Base-by-base conservation (phyloP, 345 rosid species). In the Punica granatum region DNA sequence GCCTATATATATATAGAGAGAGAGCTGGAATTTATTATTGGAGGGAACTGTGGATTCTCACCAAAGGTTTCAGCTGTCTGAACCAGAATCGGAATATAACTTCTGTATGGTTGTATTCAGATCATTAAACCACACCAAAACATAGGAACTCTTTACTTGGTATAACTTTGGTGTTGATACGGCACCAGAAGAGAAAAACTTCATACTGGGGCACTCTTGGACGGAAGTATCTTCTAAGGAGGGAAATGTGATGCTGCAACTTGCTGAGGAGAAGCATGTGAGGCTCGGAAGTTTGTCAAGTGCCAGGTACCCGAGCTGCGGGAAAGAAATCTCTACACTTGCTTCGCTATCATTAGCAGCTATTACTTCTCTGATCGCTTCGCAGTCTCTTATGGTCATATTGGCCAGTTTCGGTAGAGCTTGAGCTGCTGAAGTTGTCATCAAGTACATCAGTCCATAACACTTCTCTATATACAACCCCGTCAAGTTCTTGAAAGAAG, bases 351-450 rank as follows among this genome's bases (percentile, higher is more conserved):
- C 63, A 11, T 60, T 19, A 12, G 16, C 34, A 28, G 63, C 34
- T 14, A 60, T 19, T 0, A 60, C n/a, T 19, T 28, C 30, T 56
- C 15, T 35, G 10, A 60, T 28, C 63, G 28, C 4, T 8, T 10
- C 19, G 7, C 63, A 60, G 1, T 6, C 18, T 13, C 2, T 16
- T 3, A 60, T 14, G 34, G 18, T 7, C 36, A 60, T 1, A 35
- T 21, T 12, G 37, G 63, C n/a, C 19, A 60, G 63, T 13, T 12
- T 60, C 19, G n/a, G n/a, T 21, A 60, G 35, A 21, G 35, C 8
- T 60, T 6, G 18, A 33, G 63, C 34, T 14, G 63, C 63, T 60
- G 63, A 60, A 31, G 63, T 2, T 28, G 63, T 60, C 63, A 60
- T 60, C 63, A 60, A 60, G 19, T 60, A 13, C 36, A 3, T 28